Evolutionary conservation across 2,329 filamentous ascomycete species (phyloP), one percentile per base, ranked within the genome.

Genomic region (Calonectria pauciramosa): DNA sequence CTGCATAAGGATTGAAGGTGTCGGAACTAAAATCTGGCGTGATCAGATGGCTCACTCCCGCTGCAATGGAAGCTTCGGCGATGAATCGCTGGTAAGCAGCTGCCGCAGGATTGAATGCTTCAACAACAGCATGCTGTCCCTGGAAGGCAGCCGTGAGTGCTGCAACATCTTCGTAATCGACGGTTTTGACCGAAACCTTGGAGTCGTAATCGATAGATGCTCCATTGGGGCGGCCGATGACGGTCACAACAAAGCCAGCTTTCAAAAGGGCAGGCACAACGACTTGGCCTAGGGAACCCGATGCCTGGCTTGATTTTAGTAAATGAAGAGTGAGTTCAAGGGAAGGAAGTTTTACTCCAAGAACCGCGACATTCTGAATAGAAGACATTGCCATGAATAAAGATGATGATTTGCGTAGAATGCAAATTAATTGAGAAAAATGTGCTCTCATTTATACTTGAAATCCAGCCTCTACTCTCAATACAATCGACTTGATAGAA

Each of bases 1-100:
- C 14, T 5, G 68, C 66, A 23, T 74, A 59, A 7, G 71, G 28
- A n/a, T 78, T 74, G 36, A 79, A 80, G 0, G 79, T 78, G 44
- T 80, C 78, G 18, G 70, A 71, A n/a, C 78, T 77, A 28, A 80
- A 80, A 20, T 80, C 78, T 0, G 78, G 79, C 1, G 78, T 80
- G 52, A 80, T 74, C 23, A 80, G 36, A 47, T 75, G 77, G 0
- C 1, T 36, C 7, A 80, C 76, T 1, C 77, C 73, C 7, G 79
- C 73, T n/a, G 75, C 72, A 5, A 77, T 3, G 18, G 74, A 76
- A 11, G 79, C 79, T 32, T 73, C 51, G 14, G 79, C 71, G 23
- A 80, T 80, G 18, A 30, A 34, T 4, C 34, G 18, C 36, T 80
- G 79, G 9, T 80, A 66, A 28, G 38, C 10, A 2, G 78, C 76